Evolutionary conservation across 495 filamentous ascomycete genomes (phyloP), one percentile per base, ranked within the genome.

Genomic region (Sordaria brevicollis): DNA sequence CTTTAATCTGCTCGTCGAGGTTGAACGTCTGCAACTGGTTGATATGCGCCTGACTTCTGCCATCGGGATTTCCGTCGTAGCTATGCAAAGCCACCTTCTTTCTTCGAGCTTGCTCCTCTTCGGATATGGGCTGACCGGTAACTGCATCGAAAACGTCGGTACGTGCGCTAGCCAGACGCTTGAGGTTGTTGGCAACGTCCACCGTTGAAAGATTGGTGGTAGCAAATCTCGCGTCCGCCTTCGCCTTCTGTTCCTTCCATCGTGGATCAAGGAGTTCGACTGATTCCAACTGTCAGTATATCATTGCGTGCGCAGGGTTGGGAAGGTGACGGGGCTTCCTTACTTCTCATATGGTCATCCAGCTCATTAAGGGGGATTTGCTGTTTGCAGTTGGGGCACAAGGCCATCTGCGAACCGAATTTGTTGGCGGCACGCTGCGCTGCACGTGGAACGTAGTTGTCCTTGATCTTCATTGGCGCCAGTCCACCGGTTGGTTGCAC

Each of bases 321-420:
- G n/a, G 41, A 8, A 68, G n/a, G 2, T 39, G 1, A 19, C 9
- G 35, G 10, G 19, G 21, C 65, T 35, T 41, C 77, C 81, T 77
- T 83, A 89, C 89, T 97, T 76, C 91, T 88, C 90, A 99, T 97
- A 80, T 99, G 95, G 70, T 94, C 89, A 35, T 94, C 93, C 75
- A 97, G 84, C 79, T 98, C 95, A 73, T 89, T 86, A 73, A 90
- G 86, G 7, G 93, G 92, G 38, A 97, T 92, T 71, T 91, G 89
- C 78, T 96, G 92, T 70, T 92, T 89, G 81, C 96, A 99, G 80
- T 97, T 97, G 10, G 95, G 96, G 80, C 95, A 99, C 66, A 96
- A 80, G 2, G 90, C 92, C 75, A 89, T 92, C 65, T 86, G 83
- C 33, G 86, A 84, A 39, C 88, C 83, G 72, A 86, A 85, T 74